These are phyloP conservation scores for Lunularia cruciata DNA, from an alignment of 225 moss, liverwort and hornwort genomes.

Conservation along the genomic window DNA sequence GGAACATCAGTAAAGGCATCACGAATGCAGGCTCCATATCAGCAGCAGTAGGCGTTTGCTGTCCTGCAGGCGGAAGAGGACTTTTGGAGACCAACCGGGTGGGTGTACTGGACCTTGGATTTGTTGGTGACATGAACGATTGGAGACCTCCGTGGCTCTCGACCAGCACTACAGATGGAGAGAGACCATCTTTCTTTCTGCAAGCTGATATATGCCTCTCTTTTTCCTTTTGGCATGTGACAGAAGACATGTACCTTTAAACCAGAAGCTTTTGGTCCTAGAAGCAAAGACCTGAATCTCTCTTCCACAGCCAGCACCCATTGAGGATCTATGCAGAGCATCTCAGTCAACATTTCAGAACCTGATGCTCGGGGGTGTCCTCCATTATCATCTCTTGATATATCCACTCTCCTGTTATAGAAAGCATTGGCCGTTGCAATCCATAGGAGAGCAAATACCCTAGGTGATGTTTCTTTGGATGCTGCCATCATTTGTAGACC, in stretches of 20 bases:
- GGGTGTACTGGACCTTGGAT: constrained; percentile 65
- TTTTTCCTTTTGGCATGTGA: constrained; percentile 68
- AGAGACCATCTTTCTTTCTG: constrained; percentile 81
- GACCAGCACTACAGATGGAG: constrained; percentile 60
- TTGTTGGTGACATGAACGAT: constrained; percentile 71
- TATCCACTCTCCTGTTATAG: no score
- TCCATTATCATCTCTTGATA: constrained; percentile 58
- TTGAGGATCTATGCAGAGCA: constrained; percentile 74
- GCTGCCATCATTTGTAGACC: no score
- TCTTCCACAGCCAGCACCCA: constrained; percentile 80
- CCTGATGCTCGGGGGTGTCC: constrained; percentile 65
- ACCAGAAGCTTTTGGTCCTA: constrained; percentile 65
- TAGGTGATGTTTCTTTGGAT: no score
- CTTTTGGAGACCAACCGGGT: constrained; percentile 58
- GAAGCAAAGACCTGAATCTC: constrained; percentile 74
- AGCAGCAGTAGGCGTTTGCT: constrained; percentile 54
- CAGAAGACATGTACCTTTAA: constrained; percentile 72
- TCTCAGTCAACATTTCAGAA: constrained; percentile 69
- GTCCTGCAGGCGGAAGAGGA: constrained; percentile 45
- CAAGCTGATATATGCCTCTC: constrained; percentile 66
- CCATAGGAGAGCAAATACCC: no score
- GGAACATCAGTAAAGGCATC: constrained; percentile 78
- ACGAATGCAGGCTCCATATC: constrained; percentile 85
- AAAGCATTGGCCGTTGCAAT: no score
- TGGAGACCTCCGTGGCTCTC: constrained; percentile 73